Base-by-base conservation (phyloP, 2,329 filamentous ascomycete genomes). In the Cytospora chrysosperma region DNA sequence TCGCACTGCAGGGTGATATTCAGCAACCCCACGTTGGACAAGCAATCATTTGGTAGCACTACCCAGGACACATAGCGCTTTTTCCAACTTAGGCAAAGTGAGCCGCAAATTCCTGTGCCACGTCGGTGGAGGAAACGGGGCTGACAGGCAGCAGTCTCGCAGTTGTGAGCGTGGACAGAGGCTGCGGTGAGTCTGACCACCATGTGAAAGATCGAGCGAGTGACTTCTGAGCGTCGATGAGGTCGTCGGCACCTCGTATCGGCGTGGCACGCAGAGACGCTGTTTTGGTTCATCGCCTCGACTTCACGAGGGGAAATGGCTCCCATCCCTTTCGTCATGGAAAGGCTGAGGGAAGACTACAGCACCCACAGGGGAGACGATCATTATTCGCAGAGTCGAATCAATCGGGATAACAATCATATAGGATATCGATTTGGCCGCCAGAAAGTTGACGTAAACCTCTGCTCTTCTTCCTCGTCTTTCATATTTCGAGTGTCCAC, bases 401-500 rank as follows among this genome's bases (percentile, higher is more conserved):
- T 12, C 3, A 19, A 30, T 3, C 21, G 9, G 10, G 10, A 4
- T 53, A 24, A 53, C 12, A 43, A 30, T 47, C 27, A 43, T 24
- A 26, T 50, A 30, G 53, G 59, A 17, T 58, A 53, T 57, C n/a
- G 26, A 55, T 63, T 57, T 37, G 53, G 56, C 17, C 61, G 53
- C 57, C 64, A 64, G 30, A 64, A 64, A 17, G 49, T 61, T 27
- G 64, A 59, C 40, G 43, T 58, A 50, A 64, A 65, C 10, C 26
- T 61, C 27, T 61, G 53, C 54, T 65, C 64, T 54, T 65, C 64
- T 55, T 61, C 56, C 19, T 59, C 51, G 32, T 28, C 30, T 47
- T 62, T 40, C 21, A 53, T 21, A 17, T 59, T 24, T 3, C 13
- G 28, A 32, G 21, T 30, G 30, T 8, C 37, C 7, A 6, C 40